Base-by-base conservation (phyloP, 768 basidiomycete genomes). In the Lactarius hatsudake region DNA sequence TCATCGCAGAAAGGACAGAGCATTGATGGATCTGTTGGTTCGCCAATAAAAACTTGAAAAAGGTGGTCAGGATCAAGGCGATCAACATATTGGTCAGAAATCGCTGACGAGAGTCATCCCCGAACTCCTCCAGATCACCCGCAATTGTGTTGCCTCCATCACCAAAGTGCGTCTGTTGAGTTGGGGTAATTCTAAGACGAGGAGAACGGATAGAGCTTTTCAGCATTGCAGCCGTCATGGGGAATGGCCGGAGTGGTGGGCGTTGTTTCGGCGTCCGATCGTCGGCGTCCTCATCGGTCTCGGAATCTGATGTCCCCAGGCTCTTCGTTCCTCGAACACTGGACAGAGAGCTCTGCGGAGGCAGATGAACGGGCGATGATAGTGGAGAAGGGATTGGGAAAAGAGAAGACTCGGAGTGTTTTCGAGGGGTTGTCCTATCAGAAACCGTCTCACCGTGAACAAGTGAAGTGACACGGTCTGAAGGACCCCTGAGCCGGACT, bases 1-100 rank as follows among this genome's bases (percentile, higher is more conserved):
- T 84, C 82, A 71, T 94, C 93, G 69, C 93, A 94, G 75, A 88
- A 94, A 0, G 93, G 91, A 73, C 93, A 94, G 2, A 93, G 77
- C 1, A 81, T 87, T 7, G 79, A 80, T 13, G 91, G 91, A 70
- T 94, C 91, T 7, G 81, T 77, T 23, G 75, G 70, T 3, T 82
- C 78, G 42, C 81, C 80, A 32, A 85, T 74, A 12, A 84, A 82
- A 54, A 87, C 87, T 89, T 53, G 51, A 67, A 15, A 30, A 61
- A 30, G n/a, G 55, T 42, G 34, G 53, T 62, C 45, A 63, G 48
- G n/a, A 53, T 43, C 13, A 23, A 26, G 18, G n/a, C 12, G 40
- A 55, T 26, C 26, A 42, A 43, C 36, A 45, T 23, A 36, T 45
- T 28, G 55, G 13, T 54, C 17, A 13, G 56, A 51, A 18, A 58